These are phyloP conservation scores for Tetrapisispora pingtungensis DNA, from an alignment of 805 yeast genomes.

Conservation along the genomic window DNA sequence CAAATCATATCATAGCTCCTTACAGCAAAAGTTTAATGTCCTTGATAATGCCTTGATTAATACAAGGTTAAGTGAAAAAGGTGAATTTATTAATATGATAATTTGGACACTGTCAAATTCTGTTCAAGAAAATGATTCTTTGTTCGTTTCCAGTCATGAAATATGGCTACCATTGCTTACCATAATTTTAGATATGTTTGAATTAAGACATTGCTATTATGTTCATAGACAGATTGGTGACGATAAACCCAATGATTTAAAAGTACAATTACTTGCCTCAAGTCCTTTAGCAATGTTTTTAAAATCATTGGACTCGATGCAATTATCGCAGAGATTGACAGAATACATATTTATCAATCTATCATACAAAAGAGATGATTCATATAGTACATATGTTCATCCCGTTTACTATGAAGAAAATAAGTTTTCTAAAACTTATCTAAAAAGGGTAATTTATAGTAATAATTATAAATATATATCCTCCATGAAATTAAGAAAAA, in stretches of 20 bases:
- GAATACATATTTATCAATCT: slow-evolving; percentile 16
- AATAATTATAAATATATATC: slow-evolving; percentile 8
- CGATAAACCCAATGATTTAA: neutral
- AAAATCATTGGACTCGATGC: slow-evolving; percentile 9
- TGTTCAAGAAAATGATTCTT: slow-evolving; percentile 6
- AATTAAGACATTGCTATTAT: slow-evolving; percentile 20
- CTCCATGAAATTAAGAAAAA: slow-evolving; percentile 17
- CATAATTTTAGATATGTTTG: slow-evolving; percentile 15
- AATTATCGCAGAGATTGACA: slow-evolving; percentile 11
- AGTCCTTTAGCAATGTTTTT: slow-evolving; percentile 18
- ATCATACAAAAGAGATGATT: slow-evolving; percentile 3
- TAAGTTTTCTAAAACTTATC: slow-evolving; percentile 9
- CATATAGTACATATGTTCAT: slow-evolving; percentile 7
- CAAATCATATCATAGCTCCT: slow-evolving; percentile 17
- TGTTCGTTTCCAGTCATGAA: slow-evolving; percentile 13
- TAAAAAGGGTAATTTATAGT: slow-evolving; percentile 9
- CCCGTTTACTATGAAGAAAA: slow-evolving; percentile 16
- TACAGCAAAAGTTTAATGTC: slow-evolving; percentile 12
- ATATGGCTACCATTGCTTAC: slow-evolving; percentile 21
- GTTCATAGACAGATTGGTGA: slow-evolving; percentile 11
- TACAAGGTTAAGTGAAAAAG: slow-evolving; percentile 12
- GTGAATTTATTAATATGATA: slow-evolving; percentile 20
- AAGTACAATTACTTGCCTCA: slow-evolving; percentile 10
- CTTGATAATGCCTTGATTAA: slow-evolving; percentile 17
- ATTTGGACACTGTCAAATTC: slow-evolving; percentile 22